Evolutionary conservation across 1,139 yeast species (phyloP).

Genomic region (Candida tetrigidarum): DNA sequence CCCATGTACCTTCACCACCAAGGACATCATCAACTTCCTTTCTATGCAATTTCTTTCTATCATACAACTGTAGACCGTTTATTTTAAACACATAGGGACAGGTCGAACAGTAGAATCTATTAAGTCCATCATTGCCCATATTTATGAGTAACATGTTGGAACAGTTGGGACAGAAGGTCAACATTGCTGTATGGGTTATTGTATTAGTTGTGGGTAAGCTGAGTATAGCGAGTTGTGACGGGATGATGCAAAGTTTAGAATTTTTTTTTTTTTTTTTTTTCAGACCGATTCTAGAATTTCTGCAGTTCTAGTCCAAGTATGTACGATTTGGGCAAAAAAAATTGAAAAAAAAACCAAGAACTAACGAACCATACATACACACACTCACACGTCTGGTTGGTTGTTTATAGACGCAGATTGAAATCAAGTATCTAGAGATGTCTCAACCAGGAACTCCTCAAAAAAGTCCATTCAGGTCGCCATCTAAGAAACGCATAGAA

Average conservation of each 20-base stretch:
- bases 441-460: neutral
- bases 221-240: too few species aligned
- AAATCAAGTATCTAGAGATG: neutral
- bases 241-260: neutral
- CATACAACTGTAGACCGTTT: conserved; percentile 80
- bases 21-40: conserved; percentile 95
- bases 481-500: conserved; percentile 13
- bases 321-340: too few species aligned
- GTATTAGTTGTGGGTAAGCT: neutral
- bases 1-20: conserved; percentile 99
- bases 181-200: conserved; percentile 48
- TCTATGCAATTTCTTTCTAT: conserved; percentile 78
- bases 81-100: conserved; percentile 96
- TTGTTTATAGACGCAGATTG: too few species aligned
- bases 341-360: neutral
- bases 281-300: conserved; percentile 2
- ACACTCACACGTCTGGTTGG: neutral
- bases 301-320: neutral
- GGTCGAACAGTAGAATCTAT: conserved; percentile 81
- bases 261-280: conserved; percentile 4
- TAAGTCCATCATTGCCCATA: conserved; percentile 46
- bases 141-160: conserved; percentile 76
- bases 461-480: conserved; percentile 14
- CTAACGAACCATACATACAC: neutral
- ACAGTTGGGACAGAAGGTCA: conserved; percentile 93